Base-by-base conservation (phyloP, 768 basidiomycete species). In the Leccinellum albellum region DNA sequence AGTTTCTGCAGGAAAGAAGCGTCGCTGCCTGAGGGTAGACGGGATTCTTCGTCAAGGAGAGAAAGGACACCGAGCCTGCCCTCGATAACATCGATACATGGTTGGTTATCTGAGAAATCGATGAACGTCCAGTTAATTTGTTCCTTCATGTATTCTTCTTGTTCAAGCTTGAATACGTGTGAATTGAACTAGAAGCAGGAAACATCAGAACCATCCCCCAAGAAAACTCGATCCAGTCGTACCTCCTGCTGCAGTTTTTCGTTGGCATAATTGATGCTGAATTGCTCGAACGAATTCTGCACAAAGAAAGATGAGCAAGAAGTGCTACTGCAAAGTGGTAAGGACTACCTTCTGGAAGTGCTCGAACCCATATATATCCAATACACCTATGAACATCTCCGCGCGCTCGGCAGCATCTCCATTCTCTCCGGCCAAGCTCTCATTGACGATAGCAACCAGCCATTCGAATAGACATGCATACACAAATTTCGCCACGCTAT, bases 91-190 rank as follows among this genome's bases (percentile, higher is more conserved):
- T 99, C 91, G 74, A 99, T 99, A 73, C 96, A 98, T 44, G 94
- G 94, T 68, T 98, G 97, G 68, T 99, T 99, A 74, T 99, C 97
- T 10, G 92, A 92, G 73, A 97, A 99, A 67, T 98, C 96, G 71
- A 99, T 99, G 75, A 98, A 98, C 9, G 91, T 98, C 97, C 97
- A 99, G 71, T 97, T 94, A 70, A 99, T 99, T 73, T 97, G 82
- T 70, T 99, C 97, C 62, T 96, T 92, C 51, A 98, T 86, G 68
- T 99, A 99, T 75, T 99, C 97, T 71, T 98, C 97, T 77, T 99
- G 97, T 70, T 99, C 97, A 42, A 99, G 85, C 79, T 98, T 95
- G 84, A 94, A 94, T 50, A 99, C 97, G 70, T 99, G 97, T 1
- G 96, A 97, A 66, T 98, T 98, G 78, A 99, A 99, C 91, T 97